Evolutionary conservation across 768 basidiomycete genomes (phyloP), one percentile per base, ranked within the genome.

Genomic region (Tulasnella sp.): DNA sequence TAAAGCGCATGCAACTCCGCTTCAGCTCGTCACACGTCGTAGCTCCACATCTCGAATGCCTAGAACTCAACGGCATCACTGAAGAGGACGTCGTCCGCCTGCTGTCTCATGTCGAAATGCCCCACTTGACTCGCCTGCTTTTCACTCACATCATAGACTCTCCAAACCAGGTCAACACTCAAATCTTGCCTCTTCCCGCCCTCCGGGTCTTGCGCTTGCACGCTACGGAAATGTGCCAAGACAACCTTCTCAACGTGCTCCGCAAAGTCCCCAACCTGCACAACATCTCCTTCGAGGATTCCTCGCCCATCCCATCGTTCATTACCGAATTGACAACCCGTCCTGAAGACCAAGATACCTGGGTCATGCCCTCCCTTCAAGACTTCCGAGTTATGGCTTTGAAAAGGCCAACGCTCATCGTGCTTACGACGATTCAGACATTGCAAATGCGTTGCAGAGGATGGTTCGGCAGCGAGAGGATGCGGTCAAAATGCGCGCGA

Each of bases 131-230:
- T 29, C 74, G 64, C 11, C 37, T 76, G 31, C 74, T 76, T 29
- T 76, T 76, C 64, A 76, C 74, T 9, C 74, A 76, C 39, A 76
- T 76, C 64, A 76, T 69, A 39, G 74, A 76, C 74, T 76, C 74
- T 14, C 67, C 68, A 2, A 76, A 76, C 40, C 67, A 68, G 15
- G 74, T 76, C 38, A n/a, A 39, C 37, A 40, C 38, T 37, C 36
- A 34, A 25, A 76, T 76, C 40, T 39, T 76, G 67, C 74, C 74
- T 31, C 64, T 76, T 8, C 67, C 67, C 49, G 39, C 38, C 40
- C 37, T 76, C 17, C 58, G 74, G 6, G 22, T 70, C 40, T 37
- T 76, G 36, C 74, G 74, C 12, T 49, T 76, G n/a, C 74, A 76
- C 64, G 74, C 74, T 8, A 76, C 74, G 22, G 74, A 76, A 36